Evolutionary conservation across 371 early-diverging fungal genomes (phyloP).

Genomic region (Mucor velutinosus): DNA sequence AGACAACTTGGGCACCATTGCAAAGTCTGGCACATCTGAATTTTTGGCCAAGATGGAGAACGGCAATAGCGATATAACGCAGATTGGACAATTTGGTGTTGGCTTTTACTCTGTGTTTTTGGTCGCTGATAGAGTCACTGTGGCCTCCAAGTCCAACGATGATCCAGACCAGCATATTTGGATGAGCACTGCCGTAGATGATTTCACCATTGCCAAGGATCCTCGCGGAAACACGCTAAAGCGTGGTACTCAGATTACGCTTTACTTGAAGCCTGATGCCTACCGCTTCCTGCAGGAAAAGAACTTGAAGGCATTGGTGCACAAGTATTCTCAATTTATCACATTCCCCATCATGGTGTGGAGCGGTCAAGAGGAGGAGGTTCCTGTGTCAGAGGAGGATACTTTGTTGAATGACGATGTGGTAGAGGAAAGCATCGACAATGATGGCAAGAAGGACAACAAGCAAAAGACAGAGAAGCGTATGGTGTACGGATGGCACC

Average conservation of each 20-base stretch:
- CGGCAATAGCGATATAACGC: slow-evolving; percentile 59
- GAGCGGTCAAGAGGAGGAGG: slow-evolving; percentile 55
- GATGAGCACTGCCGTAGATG: slow-evolving; percentile 75
- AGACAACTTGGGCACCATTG: slow-evolving; percentile 95
- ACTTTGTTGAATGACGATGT: slow-evolving; percentile 37
- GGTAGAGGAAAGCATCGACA: slow-evolving; percentile 51
- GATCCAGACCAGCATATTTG: slow-evolving; percentile 84
- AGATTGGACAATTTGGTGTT: slow-evolving; percentile 99
- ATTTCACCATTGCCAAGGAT: slow-evolving; percentile 88
- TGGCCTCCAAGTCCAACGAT: slow-evolving; percentile 87
- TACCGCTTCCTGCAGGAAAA: slow-evolving; percentile 76
- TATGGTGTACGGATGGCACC: slow-evolving; percentile 59
- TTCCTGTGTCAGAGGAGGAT: slow-evolving; percentile 44
- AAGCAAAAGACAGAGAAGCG: slow-evolving; percentile 57
- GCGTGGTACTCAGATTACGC: slow-evolving; percentile 89
- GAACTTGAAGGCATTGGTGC: slow-evolving; percentile 67
- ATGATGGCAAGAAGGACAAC: slow-evolving; percentile 55
- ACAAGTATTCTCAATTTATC: slow-evolving; percentile 92
- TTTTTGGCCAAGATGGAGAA: slow-evolving; percentile 73
- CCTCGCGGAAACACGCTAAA: slow-evolving; percentile 81
- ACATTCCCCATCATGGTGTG: slow-evolving; percentile 91
- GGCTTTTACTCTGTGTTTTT: slow-evolving; percentile 95
- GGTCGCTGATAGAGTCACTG: slow-evolving; percentile 96
- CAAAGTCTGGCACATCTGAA: slow-evolving; percentile 89
- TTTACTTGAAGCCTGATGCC: slow-evolving; percentile 89